These are phyloP conservation scores for Stachybotrys echinatus DNA, from an alignment of 2,329 filamentous ascomycete genomes.

Conservation along the genomic window DNA sequence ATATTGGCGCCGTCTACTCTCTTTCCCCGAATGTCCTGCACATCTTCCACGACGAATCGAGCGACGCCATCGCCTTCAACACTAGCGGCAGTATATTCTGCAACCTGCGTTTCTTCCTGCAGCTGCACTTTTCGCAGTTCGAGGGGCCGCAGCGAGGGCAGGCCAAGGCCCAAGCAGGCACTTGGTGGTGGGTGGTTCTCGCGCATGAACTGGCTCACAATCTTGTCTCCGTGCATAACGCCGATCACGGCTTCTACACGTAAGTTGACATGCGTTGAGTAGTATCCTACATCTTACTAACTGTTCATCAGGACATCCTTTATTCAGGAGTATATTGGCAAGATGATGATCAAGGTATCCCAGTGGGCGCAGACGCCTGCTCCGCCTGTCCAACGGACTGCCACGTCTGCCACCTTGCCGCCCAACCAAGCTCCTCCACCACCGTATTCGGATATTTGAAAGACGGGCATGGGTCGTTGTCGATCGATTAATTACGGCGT, in stretches of 20 bases:
- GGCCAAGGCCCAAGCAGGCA: slow-evolving; percentile 61
- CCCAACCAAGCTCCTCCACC: slow-evolving; percentile 13
- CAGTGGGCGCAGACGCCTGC: slow-evolving; percentile 21
- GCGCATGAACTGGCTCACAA: slow-evolving; percentile 97
- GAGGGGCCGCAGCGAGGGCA: slow-evolving; percentile 25
- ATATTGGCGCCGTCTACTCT: slow-evolving; percentile 67
- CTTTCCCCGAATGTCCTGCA: slow-evolving; percentile 66
- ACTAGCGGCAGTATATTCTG: slow-evolving; percentile 82
- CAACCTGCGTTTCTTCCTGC: slow-evolving; percentile 82
- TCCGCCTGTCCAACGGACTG: slow-evolving; percentile 1
- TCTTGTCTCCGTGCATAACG: slow-evolving; percentile 70
- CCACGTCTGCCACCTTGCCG: slow-evolving; percentile 2
- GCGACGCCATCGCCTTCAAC: slow-evolving; percentile 91
- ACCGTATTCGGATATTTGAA: slow-evolving; percentile 7
- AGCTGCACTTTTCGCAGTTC: slow-evolving; percentile 61
- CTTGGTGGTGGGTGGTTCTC: slow-evolving; percentile 94
- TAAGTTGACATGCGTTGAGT: slow-evolving; percentile 28
- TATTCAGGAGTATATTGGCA: slow-evolving; percentile 69
- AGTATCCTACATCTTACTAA: slow-evolving; percentile 12
- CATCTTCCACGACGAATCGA: slow-evolving; percentile 78
- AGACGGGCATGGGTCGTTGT: not conserved
- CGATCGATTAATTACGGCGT: not conserved
- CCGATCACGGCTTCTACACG: slow-evolving; percentile 79
- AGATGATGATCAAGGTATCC: slow-evolving; percentile 55
- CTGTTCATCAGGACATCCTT: slow-evolving; percentile 58